A percentile compares a stretch with the other conserved stretches of the same genome.
These are phyloP conservation scores for Colletotrichum eremochloae DNA, from an alignment of 2,329 filamentous ascomycete genomes.

Conservation along the genomic window DNA sequence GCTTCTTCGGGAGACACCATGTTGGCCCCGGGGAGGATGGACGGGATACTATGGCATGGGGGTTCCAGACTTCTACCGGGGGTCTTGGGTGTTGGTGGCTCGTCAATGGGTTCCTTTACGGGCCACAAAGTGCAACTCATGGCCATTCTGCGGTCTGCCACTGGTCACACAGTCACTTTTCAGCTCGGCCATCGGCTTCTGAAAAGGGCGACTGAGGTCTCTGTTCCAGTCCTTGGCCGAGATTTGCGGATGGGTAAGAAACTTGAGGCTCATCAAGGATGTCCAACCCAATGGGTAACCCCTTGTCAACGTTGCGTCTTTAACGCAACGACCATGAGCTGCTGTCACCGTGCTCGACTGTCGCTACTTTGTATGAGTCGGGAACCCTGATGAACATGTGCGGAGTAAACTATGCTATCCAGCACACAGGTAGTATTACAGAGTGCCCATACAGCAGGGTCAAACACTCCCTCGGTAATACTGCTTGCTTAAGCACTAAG, in stretches of 20 bases:
- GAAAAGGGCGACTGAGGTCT: slow-evolving; percentile 9
- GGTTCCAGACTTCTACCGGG: neutral
- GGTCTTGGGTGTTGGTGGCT: slow-evolving; percentile 2
- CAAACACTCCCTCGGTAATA: slow-evolving; percentile 18
- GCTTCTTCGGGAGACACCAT: slow-evolving; percentile 21
- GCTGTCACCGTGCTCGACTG: neutral
- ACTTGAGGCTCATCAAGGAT: neutral
- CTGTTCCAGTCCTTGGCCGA: neutral
- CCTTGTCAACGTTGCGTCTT: neutral
- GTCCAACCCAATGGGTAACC: neutral
- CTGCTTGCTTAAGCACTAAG: neutral
- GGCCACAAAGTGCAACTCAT: slow-evolving; percentile 10
- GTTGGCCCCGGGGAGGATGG: neutral
- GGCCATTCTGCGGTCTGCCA: slow-evolving; percentile 28
- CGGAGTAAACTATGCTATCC: slow-evolving; percentile 8
- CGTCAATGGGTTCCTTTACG: too few relatives aligned
- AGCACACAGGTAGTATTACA: slow-evolving; percentile 1
- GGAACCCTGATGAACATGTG: slow-evolving; percentile 6
- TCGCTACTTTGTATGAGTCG: neutral
- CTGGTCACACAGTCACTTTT: slow-evolving; percentile 21
- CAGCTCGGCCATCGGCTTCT: slow-evolving; percentile 13
- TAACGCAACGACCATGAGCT: neutral
- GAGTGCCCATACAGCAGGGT: neutral
- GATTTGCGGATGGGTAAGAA: neutral
- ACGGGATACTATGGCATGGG: neutral